Base-by-base conservation (phyloP, 2,329 filamentous ascomycete species). In the Pseudonectria foliicola region DNA sequence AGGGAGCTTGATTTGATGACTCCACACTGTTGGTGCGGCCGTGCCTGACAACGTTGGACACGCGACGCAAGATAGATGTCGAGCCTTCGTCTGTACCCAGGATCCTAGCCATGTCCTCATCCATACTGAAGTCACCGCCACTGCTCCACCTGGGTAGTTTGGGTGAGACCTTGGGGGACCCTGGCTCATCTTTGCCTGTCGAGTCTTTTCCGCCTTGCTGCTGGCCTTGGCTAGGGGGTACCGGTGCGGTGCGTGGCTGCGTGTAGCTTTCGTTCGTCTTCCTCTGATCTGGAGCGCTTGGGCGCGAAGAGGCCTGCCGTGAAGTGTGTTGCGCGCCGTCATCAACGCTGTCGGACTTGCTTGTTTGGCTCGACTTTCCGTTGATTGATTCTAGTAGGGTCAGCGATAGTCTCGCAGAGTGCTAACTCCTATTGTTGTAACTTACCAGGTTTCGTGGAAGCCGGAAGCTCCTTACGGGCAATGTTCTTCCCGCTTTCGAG, bases 21-120 rank as follows among this genome's bases (percentile, higher is more conserved):
- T 81, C 77, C 43, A 85, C 77, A 57, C 89, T 95, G 59, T 80
- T 85, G 56, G 85, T 95, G 45, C 92, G 82, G 35, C 88, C 88
- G 60, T 96, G 92, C 44, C 88, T 85, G 38, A 95, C 88, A 33
- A 86, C 89, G 56, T 95, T 95, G 7, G 92, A 96, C 27, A 95
- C 85, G 34, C 87, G 80, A 38, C 86, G 84, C 43, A 96, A 68
- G 41, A 95, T 84, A 1, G 85, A 90, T 16, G 85, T 81, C 23
- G 79, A 82, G 28, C 73, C 70, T 55, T 88, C 85, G 40, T 90
- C 86, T 13, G 77, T 80, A 27, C 80, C 83, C 40, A 95, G 70
- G 38, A 95, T 90, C 38, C 89, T 82, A 35, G 85, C 84, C 77
- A 95, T 87, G 55, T 96, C 92, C 59, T 95, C 89, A 46, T 96